Percentiles rank a stretch among this genome's conserved stretches.
Evolutionary conservation across 75 land plant species (phyloP).

Genomic region (Pinus tabuliformis): DNA sequence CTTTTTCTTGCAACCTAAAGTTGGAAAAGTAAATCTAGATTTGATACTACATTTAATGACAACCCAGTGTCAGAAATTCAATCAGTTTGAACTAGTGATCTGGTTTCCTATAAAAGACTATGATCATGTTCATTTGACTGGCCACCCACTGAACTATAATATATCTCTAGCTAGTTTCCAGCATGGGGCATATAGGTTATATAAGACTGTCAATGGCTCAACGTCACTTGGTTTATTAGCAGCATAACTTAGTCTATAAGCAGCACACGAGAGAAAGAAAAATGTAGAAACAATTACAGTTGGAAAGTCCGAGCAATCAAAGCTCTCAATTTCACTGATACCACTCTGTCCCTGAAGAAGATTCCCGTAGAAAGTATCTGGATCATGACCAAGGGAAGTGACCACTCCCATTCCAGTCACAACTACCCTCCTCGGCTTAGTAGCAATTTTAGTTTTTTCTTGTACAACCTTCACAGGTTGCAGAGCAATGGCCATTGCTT

Average conservation of each 20-base stretch:
- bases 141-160: background rate
- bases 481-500: constrained; percentile 33
- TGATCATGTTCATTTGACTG: background rate
- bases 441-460: constrained; percentile 26
- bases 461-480: constrained; percentile 32
- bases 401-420: constrained; percentile 54
- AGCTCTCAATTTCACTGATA: constrained; percentile 39
- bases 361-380: constrained; percentile 37
- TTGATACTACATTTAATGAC: background rate
- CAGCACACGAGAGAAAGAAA: background rate
- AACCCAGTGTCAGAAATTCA: background rate
- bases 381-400: constrained; percentile 41
- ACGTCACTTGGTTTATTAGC: too few relatives aligned
- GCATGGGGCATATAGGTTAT: background rate
- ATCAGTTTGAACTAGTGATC: background rate
- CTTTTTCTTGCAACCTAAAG: background rate
- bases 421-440: constrained; percentile 51
- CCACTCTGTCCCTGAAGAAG: constrained; percentile 49
- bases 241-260: background rate
- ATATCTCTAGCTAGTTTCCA: background rate
- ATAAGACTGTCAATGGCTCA: background rate
- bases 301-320: constrained; percentile 50
- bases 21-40: background rate
- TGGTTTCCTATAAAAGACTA: background rate
- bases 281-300: constrained; percentile 21